Evolutionary conservation across 1,139 yeast species (phyloP).

Genomic region (Candida mesenterica): DNA sequence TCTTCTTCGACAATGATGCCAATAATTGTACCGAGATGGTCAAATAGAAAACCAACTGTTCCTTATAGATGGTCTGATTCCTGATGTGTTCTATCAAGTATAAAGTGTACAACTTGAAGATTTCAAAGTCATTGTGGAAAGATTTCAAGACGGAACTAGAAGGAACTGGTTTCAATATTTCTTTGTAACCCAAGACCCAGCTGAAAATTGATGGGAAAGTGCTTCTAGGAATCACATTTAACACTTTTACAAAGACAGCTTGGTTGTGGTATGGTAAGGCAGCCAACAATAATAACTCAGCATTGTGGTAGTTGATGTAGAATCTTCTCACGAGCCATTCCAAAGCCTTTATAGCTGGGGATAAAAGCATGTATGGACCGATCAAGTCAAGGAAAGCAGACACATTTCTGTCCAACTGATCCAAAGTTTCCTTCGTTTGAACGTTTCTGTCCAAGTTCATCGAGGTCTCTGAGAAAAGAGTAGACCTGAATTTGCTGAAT

Average conservation of each 20-base stretch:
- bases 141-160: conserved; percentile 68
- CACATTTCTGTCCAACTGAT: conserved; percentile 70
- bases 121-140: conserved; percentile 61
- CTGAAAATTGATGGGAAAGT: conserved; percentile 74
- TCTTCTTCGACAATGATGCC: conserved; percentile 37
- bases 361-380: conserved; percentile 72
- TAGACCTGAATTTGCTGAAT: conserved; percentile 63
- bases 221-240: conserved; percentile 62
- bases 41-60: conserved; percentile 74
- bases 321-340: conserved; percentile 97
- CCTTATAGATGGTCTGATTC: conserved; percentile 60
- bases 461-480: conserved; percentile 81
- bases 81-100: conserved; percentile 55
- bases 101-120: conserved; percentile 63
- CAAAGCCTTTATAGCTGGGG: conserved; percentile 76
- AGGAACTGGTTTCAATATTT: conserved; percentile 62
- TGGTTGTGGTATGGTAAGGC: conserved; percentile 75
- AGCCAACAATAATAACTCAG: conserved; percentile 68
- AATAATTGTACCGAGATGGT: conserved; percentile 66
- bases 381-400: conserved; percentile 69
- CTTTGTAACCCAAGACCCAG: conserved; percentile 70
- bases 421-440: conserved; percentile 71
- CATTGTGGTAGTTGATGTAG: conserved; percentile 76
- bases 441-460: conserved; percentile 76
- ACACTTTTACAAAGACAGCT: conserved; percentile 69